Evolutionary conservation across 208 protist species (phyloP).

Genomic region (Wallacemonas sp.): DNA sequence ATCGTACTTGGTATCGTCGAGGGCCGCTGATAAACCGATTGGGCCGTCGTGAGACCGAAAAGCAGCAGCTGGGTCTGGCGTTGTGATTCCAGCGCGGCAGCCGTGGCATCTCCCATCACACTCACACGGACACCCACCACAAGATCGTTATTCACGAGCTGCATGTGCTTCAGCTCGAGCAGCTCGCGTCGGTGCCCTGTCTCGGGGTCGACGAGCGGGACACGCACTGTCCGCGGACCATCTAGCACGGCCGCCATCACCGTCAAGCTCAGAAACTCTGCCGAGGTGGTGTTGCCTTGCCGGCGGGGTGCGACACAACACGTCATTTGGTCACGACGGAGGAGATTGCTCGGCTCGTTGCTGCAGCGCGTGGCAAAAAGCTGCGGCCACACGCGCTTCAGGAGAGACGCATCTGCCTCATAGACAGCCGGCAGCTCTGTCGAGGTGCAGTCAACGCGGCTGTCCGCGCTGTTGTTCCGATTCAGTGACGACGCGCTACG

Average conservation of each 20-base stretch:
- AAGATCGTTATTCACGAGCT: slow-evolving; percentile 58
- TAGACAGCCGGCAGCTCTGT: background rate
- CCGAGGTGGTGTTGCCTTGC: too few species aligned
- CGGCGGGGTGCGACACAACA: background rate
- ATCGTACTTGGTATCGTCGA: background rate
- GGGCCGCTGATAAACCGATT: slow-evolving; percentile 17
- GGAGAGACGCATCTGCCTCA: background rate
- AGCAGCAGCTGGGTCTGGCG: slow-evolving; percentile 45
- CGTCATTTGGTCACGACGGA: background rate
- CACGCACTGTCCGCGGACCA: background rate
- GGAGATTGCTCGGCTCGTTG: slow-evolving; percentile 8
- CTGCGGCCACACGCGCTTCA: slow-evolving; percentile 6
- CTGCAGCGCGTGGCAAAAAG: background rate
- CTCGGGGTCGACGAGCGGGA: background rate
- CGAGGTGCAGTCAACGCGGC: background rate
- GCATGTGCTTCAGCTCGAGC: slow-evolving; percentile 18
- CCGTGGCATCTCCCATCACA: background rate
- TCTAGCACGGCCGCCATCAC: slow-evolving; percentile 1
- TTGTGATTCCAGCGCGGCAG: too few species aligned
- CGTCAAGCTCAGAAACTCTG: background rate
- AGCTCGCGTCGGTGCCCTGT: slow-evolving; percentile 10
- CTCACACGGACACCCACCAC: slow-evolving; percentile 26
- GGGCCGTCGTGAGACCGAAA: slow-evolving; percentile 57
- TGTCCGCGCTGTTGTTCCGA: background rate
- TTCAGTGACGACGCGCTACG: too few species aligned